These are phyloP conservation scores for Nevesoporus exiguus DNA, from an alignment of 768 basidiomycete genomes.

Conservation along the genomic window DNA sequence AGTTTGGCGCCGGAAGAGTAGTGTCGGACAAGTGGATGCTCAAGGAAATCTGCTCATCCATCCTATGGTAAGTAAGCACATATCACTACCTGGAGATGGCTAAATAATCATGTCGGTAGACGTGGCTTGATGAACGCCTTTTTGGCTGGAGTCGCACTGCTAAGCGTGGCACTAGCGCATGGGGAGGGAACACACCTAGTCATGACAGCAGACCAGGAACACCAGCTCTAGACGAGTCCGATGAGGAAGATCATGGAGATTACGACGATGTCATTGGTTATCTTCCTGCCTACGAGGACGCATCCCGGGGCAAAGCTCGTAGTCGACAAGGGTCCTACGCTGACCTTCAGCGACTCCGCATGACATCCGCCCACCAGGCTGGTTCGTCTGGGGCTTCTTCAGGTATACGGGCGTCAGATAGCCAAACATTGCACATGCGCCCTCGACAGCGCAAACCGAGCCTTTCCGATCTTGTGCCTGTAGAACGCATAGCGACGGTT, in stretches of 20 bases:
- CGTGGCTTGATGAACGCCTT: slow-evolving; percentile 90
- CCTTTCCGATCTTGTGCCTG: slow-evolving; percentile 60
- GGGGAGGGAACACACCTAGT: slow-evolving; percentile 57
- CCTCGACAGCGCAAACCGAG: slow-evolving; percentile 59
- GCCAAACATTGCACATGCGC: slow-evolving; percentile 44
- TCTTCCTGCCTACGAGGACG: slow-evolving; percentile 51
- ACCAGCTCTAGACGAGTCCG: slow-evolving; percentile 76
- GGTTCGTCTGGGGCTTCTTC: slow-evolving; percentile 12
- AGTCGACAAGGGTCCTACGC: slow-evolving; percentile 76
- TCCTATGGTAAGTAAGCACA: slow-evolving; percentile 62
- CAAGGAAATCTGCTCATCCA: slow-evolving; percentile 83
- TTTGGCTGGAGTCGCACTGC: slow-evolving; percentile 89
- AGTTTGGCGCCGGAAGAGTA: slow-evolving; percentile 76
- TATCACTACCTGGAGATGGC: neutral
- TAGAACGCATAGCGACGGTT: slow-evolving; percentile 59
- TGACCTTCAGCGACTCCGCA: slow-evolving; percentile 70
- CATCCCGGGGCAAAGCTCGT: slow-evolving; percentile 41
- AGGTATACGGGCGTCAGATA: slow-evolving; percentile 25
- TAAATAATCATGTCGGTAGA: slow-evolving; percentile 33
- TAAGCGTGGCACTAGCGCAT: slow-evolving; percentile 79
- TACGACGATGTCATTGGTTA: slow-evolving; percentile 84
- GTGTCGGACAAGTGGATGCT: slow-evolving; percentile 78
- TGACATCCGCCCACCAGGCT: slow-evolving; percentile 23
- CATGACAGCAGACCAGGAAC: slow-evolving; percentile 66
- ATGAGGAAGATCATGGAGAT: slow-evolving; percentile 86